Percentiles rank a stretch among this genome's conserved stretches.
Evolutionary conservation across 2,329 filamentous ascomycete species (phyloP).

Genomic region (Anisogramma anomala): DNA sequence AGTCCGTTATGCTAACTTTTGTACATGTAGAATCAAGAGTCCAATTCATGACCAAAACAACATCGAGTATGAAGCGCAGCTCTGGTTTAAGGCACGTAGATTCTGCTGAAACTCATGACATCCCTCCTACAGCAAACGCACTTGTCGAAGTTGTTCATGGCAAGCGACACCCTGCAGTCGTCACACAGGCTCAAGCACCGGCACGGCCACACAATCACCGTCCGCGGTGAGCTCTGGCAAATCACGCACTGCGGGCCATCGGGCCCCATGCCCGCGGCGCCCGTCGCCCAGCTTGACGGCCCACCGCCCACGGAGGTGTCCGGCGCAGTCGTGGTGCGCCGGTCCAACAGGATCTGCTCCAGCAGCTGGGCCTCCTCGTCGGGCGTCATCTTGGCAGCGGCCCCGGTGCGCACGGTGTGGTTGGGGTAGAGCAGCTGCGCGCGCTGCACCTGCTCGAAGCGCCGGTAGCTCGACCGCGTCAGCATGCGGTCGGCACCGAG

Average conservation of each 20-base stretch:
- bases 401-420: conserved; percentile 26
- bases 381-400: conserved; percentile 33
- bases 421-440: conserved; percentile 52
- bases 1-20: too few relatives aligned
- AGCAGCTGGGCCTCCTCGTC: conserved; percentile 51
- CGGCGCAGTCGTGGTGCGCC: conserved; percentile 26
- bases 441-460: conserved; percentile 56
- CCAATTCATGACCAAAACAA: too few relatives aligned
- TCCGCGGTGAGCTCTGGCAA: conserved; percentile 75
- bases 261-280: conserved; percentile 59
- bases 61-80: not conserved
- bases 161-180: conserved; percentile 83
- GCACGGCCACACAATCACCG: conserved; percentile 92
- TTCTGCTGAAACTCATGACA: conserved; percentile 76
- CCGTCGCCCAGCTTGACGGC: conserved; percentile 49
- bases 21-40: too few relatives aligned
- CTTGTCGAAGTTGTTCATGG: conserved; percentile 94
- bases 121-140: conserved; percentile 89
- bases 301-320: conserved; percentile 12
- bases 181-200: conserved; percentile 90
- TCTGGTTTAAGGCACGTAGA: conserved; percentile 68
- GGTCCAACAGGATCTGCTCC: conserved; percentile 47
- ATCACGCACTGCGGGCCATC: conserved; percentile 81
- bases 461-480: conserved; percentile 69
- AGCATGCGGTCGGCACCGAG: conserved; percentile 59